Base-by-base conservation (phyloP, 2,329 filamentous ascomycete genomes). In the Nothophoma quercina region DNA sequence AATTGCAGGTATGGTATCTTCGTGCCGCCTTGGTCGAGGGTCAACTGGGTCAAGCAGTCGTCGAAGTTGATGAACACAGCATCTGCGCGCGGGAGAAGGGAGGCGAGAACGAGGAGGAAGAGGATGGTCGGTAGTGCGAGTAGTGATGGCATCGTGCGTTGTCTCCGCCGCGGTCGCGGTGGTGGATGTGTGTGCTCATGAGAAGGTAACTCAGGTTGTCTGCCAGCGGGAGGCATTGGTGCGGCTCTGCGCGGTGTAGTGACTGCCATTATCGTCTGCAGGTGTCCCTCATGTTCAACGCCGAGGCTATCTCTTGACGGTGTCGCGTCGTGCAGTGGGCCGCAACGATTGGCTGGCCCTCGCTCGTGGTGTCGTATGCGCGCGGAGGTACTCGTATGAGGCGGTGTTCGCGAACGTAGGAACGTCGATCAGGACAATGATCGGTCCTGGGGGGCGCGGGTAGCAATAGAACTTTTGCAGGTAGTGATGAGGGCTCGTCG, bases 1-100 rank as follows among this genome's bases (percentile, higher is more conserved):
- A 93, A 96, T 78, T 97, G 92, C 25, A 98, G 82, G 56, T 83
- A 83, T 28, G 78, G 74, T 12, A 88, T n/a, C n/a, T n/a, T n/a
- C n/a, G n/a, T n/a, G n/a, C n/a, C 76, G 36, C 82, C 81, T 53
- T 85, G 79, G 69, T 88, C 82, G 44, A 83, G 81, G 52, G 82
- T 79, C 15, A 67, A 44, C 39, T 80, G 74, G 39, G 74, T 70
- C 23, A 97, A 81, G 77, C 93, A 99, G 76, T 97, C 96, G n/a
- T 88, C 81, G 75, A 96, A 95, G 51, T 85, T 80, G 55, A 97
- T 78, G 63, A 86, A 84, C 35, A 86, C 91, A 56, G 71, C 71
- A 52, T 57, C 56, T 13, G 69, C 59, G 50, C 58, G 51, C 16
- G 69, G 67, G 9, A 72, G 53, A 45, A 68, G 51, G 25, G 61